Evolutionary conservation across 257 asterid species (phyloP).

Genomic region (Salvia hispanica): DNA sequence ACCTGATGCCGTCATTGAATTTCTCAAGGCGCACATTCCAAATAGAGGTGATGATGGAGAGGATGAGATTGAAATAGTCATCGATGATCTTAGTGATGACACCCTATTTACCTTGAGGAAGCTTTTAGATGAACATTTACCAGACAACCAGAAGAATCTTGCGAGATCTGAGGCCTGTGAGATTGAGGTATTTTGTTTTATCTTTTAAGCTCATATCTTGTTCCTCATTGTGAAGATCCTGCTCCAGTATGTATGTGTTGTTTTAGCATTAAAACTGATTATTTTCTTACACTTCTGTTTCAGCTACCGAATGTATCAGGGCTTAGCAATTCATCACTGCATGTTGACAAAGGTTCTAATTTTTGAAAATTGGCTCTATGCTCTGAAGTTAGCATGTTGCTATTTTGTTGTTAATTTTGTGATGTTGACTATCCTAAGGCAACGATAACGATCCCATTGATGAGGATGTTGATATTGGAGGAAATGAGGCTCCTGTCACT

Average conservation of each 20-base stretch:
- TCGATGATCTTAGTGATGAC: constrained; percentile 65
- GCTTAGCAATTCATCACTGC: constrained; percentile 88
- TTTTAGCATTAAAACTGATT: constrained; percentile 20
- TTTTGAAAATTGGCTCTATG: constrained; percentile 24
- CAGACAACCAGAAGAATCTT: constrained; percentile 46
- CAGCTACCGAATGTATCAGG: constrained; percentile 90
- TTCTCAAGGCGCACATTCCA: constrained; percentile 61
- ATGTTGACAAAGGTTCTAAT: constrained; percentile 71
- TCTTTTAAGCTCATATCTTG: not conserved
- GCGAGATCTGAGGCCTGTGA: constrained; percentile 70
- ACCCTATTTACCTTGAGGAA: constrained; percentile 58
- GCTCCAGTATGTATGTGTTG: not conserved
- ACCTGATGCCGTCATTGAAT: constrained; percentile 58
- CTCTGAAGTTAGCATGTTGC: constrained; percentile 20
- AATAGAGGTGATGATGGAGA: constrained; percentile 56
- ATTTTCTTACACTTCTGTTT: constrained; percentile 31
- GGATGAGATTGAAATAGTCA: constrained; percentile 80
- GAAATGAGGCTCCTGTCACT: constrained; percentile 76
- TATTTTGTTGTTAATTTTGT: constrained; percentile 25
- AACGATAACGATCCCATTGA: constrained; percentile 56
- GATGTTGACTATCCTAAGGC: constrained; percentile 42
- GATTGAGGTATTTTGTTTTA: constrained; percentile 69
- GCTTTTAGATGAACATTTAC: constrained; percentile 65
- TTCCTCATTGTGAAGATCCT: not conserved
- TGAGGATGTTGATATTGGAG: constrained; percentile 84